phyloP scores from a whole-genome alignment of 345 rosid species.

The Heritiera littoralis region DNA sequence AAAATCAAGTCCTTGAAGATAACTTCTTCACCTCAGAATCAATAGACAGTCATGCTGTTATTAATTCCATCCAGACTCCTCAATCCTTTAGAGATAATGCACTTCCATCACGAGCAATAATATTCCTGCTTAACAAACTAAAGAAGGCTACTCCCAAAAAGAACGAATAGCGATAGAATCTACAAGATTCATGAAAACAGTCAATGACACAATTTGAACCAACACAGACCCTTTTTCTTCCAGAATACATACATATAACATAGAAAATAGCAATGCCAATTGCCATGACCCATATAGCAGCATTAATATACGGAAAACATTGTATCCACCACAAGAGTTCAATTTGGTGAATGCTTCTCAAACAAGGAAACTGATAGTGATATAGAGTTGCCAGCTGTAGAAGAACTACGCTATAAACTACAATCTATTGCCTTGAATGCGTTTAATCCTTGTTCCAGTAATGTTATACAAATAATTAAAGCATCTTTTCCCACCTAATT shows the following conservation, averaged over 20 bases:
- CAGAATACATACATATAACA: neutral
- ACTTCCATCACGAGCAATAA: neutral
- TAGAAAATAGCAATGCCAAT: neutral
- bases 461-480: neutral
- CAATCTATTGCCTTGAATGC: neutral
- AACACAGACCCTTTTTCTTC: neutral
- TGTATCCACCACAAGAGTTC: neutral
- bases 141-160: neutral
- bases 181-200: slow-evolving; percentile 3
- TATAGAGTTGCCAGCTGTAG: neutral
- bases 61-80: neutral
- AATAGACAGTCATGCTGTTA: neutral
- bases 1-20: neutral
- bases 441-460: neutral
- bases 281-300: neutral
- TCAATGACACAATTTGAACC: neutral
- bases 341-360: neutral
- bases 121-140: neutral
- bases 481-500: slow-evolving; percentile 6
- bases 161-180: slow-evolving; percentile 1
- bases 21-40: neutral
- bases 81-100: neutral
- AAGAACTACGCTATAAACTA: slow-evolving; percentile 4
- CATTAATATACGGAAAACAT: neutral
- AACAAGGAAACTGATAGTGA: neutral